Evolutionary conservation across 2,329 filamentous ascomycete genomes (phyloP).

Genomic region (Ophiocordyceps camponoti-saundersi): DNA sequence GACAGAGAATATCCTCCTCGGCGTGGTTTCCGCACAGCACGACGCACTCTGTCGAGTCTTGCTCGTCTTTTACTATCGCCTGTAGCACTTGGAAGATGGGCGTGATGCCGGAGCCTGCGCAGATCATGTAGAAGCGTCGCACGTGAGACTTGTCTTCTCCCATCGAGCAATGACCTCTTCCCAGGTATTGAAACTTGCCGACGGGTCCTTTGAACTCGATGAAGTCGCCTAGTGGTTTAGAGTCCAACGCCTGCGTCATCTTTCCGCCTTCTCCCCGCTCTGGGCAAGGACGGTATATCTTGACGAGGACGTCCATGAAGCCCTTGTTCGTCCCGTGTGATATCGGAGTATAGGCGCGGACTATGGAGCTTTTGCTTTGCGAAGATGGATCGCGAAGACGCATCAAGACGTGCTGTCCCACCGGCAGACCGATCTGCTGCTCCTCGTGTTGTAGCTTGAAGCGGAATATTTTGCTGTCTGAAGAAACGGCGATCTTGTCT

Average conservation of each 20-base stretch:
- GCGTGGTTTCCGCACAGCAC: conserved; percentile 64
- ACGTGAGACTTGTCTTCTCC: conserved; percentile 39
- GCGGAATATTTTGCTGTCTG: conserved; percentile 66
- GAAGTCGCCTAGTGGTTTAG: conserved; percentile 51
- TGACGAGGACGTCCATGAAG: conserved; percentile 58
- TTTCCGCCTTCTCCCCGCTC: conserved; percentile 43
- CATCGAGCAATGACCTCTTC: conserved; percentile 45
- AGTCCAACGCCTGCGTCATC: conserved; percentile 69
- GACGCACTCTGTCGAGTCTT: conserved; percentile 50
- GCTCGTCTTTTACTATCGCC: conserved; percentile 47
- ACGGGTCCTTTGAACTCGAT: conserved; percentile 82
- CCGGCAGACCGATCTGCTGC: conserved; percentile 60
- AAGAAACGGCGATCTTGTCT: conserved; percentile 52
- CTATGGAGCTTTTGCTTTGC: conserved; percentile 39
- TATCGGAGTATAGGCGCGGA: conserved; percentile 76
- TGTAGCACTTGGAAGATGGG: conserved; percentile 73
- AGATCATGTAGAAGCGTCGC: conserved; percentile 67
- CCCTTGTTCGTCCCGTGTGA: conserved; percentile 46
- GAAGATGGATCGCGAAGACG: conserved; percentile 57
- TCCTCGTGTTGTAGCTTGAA: conserved; percentile 58
- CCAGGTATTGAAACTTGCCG: conserved; percentile 69
- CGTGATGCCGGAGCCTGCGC: conserved; percentile 80
- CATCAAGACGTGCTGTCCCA: conserved; percentile 78
- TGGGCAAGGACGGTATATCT: conserved; percentile 54
- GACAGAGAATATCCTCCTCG: conserved; percentile 71